phyloP scores from a whole-genome alignment of 495 filamentous ascomycete species.

The Lophiotrema nucula region DNA sequence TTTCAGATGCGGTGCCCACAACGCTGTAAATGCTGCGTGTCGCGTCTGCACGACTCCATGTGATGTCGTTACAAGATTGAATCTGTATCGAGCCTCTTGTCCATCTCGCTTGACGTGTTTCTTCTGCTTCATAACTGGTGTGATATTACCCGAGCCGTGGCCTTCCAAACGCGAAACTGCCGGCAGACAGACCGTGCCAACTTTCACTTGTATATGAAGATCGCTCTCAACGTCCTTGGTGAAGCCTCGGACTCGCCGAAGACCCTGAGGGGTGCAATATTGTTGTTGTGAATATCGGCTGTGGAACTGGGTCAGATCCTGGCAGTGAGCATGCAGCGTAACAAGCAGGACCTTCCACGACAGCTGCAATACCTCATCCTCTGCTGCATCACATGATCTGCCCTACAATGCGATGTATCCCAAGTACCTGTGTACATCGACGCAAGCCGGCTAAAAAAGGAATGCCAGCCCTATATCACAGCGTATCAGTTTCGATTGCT shows the following conservation, averaged over 20 bases:
- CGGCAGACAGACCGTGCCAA: slow-evolving; percentile 17
- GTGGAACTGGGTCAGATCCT: slow-evolving; percentile 1
- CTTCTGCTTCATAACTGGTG: slow-evolving; percentile 3
- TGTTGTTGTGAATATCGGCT: not conserved
- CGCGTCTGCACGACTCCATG: not conserved
- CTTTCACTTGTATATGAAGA: not conserved
- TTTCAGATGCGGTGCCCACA: no score
- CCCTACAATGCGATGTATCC: slow-evolving; percentile 16
- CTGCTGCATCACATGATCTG: slow-evolving; percentile 28
- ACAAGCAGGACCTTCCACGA: not conserved
- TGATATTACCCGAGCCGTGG: slow-evolving; percentile 25
- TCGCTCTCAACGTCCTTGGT: not conserved
- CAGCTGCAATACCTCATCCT: slow-evolving; percentile 8
- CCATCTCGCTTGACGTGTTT: slow-evolving; percentile 1
- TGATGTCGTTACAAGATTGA: not conserved
- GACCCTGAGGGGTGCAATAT: not conserved
- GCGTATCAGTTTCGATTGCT: slow-evolving; percentile 23
- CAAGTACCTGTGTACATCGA: slow-evolving; percentile 29
- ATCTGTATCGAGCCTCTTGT: not conserved
- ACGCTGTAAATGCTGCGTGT: no score
- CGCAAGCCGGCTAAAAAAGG: slow-evolving; percentile 27
- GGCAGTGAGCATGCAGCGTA: not conserved
- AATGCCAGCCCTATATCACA: slow-evolving; percentile 28
- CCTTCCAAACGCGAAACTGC: slow-evolving; percentile 20
- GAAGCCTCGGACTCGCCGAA: slow-evolving; percentile 28